phyloP scores from a whole-genome alignment of 2,329 filamentous ascomycete species.

The Xenosphaeropsis pyriputrescens region DNA sequence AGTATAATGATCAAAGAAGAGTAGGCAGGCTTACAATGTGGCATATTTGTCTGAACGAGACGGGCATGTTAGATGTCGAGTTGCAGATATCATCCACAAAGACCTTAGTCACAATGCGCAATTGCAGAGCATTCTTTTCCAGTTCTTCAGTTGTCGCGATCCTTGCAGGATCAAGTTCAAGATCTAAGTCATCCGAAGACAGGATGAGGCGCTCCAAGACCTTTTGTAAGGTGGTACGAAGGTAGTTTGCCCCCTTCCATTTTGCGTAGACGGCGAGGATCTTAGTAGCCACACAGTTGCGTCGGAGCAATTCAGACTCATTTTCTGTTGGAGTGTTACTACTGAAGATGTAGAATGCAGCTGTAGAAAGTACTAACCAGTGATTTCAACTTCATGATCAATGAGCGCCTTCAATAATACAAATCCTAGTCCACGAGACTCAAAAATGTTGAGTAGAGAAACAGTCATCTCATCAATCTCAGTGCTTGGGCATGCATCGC shows the following conservation, averaged over 20 bases:
- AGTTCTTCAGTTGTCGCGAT: constrained; percentile 46
- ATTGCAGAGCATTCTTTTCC: constrained; percentile 49
- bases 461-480: constrained; percentile 58
- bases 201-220: constrained; percentile 51
- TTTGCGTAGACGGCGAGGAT: constrained; percentile 59
- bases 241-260: constrained; percentile 52
- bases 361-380: constrained; percentile 26
- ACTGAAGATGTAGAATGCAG: background rate
- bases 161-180: constrained; percentile 51
- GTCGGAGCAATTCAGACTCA: constrained; percentile 50
- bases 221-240: constrained; percentile 49
- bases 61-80: constrained; percentile 44
- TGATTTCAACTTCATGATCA: constrained; percentile 54
- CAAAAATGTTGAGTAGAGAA: constrained; percentile 54
- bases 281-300: constrained; percentile 58
- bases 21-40: constrained; percentile 34
- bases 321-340: constrained; percentile 30
- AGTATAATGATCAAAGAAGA: background rate
- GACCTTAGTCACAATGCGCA: constrained; percentile 53
- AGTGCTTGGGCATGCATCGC: constrained; percentile 48
- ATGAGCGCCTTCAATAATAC: constrained; percentile 50
- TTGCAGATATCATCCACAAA: constrained; percentile 59
- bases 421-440: constrained; percentile 48
- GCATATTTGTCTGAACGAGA: constrained; percentile 52
- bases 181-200: constrained; percentile 50